phyloP scores from a whole-genome alignment of 1,284 basidiomycete species.

The Cerrena zonata region DNA sequence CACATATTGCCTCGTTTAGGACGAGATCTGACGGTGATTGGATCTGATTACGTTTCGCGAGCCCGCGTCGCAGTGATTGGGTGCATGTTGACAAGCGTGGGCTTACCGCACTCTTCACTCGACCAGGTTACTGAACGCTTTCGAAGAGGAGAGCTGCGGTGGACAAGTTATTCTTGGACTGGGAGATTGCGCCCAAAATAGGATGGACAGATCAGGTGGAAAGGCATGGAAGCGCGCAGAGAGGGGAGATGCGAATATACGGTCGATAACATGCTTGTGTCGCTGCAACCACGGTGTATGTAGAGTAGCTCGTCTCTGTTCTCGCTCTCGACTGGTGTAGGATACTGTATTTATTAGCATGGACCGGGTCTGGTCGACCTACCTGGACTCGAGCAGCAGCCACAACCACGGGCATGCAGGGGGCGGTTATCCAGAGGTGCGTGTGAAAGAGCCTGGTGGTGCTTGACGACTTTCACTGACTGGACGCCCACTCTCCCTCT shows the following conservation, averaged over 20 bases:
- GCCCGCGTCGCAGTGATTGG: no score
- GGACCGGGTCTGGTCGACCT: slow-evolving; percentile 49
- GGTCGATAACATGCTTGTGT: neutral
- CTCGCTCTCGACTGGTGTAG: neutral
- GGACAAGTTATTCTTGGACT: no score
- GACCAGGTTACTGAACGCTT: no score
- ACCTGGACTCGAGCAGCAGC: slow-evolving; percentile 30
- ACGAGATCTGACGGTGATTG: no score
- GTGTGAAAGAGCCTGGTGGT: slow-evolving; percentile 14
- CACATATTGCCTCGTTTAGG: no score
- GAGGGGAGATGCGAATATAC: neutral
- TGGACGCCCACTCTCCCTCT: neutral
- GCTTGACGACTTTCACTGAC: neutral
- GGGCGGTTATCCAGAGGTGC: slow-evolving; percentile 16
- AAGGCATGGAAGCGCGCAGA: no score
- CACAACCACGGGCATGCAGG: slow-evolving; percentile 11
- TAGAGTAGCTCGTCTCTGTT: neutral
- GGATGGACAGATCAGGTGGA: no score
- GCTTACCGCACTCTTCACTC: no score
- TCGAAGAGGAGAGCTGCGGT: no score
- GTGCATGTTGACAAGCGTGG: no score
- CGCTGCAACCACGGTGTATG: neutral
- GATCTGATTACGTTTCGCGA: no score
- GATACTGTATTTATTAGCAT: slow-evolving; percentile 21
- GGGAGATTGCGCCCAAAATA: no score